A percentile compares a stretch with the other conserved stretches of the same genome.
Conservation (phyloP, 2,329 filamentous ascomycete species). For the Daldinia sp. region DNA sequence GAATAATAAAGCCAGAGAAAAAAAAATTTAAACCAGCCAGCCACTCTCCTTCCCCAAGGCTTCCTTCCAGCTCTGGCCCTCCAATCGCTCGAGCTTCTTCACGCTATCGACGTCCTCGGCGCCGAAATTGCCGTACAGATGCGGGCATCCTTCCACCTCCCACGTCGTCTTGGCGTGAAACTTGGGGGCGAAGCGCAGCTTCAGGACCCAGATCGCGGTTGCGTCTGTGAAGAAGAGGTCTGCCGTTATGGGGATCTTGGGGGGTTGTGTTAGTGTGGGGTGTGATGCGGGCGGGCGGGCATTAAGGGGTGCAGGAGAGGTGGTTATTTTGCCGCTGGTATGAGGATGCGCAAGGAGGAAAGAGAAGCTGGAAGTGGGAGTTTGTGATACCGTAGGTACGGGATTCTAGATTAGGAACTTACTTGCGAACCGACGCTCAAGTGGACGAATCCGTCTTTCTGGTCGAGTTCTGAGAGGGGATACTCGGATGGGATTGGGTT, state of each 20-base stretch:
- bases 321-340: too few species aligned
- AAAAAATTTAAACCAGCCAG: conserved; percentile 50
- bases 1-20: too few species aligned
- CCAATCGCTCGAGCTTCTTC: conserved; percentile 56
- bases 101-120: conserved; percentile 58
- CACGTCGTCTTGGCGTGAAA: conserved; percentile 58
- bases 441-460: conserved; percentile 68
- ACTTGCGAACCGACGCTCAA: conserved; percentile 66
- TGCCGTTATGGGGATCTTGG: conserved; percentile 45
- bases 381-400: neutral
- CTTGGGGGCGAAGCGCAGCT: conserved; percentile 57
- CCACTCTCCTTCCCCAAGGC: conserved; percentile 49
- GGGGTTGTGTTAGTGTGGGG: neutral
- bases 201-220: conserved; percentile 47
- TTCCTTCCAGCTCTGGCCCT: conserved; percentile 57
- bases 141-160: conserved; percentile 63
- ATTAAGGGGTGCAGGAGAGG: neutral
- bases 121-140: conserved; percentile 67
- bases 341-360: too few species aligned
- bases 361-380: neutral
- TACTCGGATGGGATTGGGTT: conserved; percentile 61
- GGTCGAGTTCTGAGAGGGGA: conserved; percentile 67
- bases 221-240: conserved; percentile 44
- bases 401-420: conserved; percentile 18
- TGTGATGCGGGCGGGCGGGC: neutral